Evolutionary conservation across 805 yeast genomes (phyloP).

Genomic region (Hanseniaspora hatyaiensis): DNA sequence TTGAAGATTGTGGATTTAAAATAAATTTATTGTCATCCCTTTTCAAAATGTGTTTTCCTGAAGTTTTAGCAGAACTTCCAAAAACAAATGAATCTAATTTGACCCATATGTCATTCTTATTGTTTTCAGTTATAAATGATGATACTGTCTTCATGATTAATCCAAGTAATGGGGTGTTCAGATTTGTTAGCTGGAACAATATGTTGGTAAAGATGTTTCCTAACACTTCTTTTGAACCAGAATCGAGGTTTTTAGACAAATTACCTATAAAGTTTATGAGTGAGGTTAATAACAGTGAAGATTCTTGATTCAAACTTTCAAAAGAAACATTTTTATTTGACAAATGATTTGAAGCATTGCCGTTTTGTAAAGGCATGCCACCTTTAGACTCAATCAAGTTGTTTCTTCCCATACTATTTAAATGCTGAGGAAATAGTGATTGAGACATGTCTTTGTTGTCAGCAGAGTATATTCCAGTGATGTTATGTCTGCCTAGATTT

Average conservation of each 20-base stretch:
- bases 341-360: background rate
- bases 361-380: too few species aligned
- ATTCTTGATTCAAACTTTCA: conserved; percentile 67
- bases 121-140: conserved; percentile 40
- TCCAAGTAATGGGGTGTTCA: conserved; percentile 42
- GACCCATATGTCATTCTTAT: conserved; percentile 47
- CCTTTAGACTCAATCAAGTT: too few species aligned
- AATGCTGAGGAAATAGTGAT: too few species aligned
- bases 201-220: conserved; percentile 26
- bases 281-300: conserved; percentile 60
- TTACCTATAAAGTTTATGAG: conserved; percentile 54
- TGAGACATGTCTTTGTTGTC: too few species aligned
- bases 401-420: too few species aligned
- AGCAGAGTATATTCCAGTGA: too few species aligned
- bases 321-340: conserved; percentile 28
- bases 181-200: conserved; percentile 36
- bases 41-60: conserved; percentile 21
- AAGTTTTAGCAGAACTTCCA: conserved; percentile 4
- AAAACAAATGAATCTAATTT: conserved; percentile 61
- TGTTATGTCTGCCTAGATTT: conserved; percentile 9
- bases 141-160: conserved; percentile 46
- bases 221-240: conserved; percentile 21
- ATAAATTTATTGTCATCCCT: conserved; percentile 18
- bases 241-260: conserved; percentile 33
- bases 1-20: conserved; percentile 16